Base-by-base conservation (phyloP, 345 rosid species). In the Diplotaxis tenuifolia region DNA sequence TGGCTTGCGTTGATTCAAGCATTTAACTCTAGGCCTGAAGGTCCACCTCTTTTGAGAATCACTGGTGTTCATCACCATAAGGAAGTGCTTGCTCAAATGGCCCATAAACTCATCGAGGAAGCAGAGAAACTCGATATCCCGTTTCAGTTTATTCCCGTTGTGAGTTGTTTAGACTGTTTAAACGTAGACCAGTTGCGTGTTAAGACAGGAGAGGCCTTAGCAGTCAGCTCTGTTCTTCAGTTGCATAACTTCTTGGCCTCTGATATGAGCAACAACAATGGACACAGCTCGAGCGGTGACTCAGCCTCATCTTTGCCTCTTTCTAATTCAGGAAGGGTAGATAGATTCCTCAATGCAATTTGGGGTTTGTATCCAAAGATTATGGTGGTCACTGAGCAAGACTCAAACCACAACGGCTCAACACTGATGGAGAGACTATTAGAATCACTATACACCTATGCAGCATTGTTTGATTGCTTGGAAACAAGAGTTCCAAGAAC, bases 21-120 rank as follows among this genome's bases (percentile, higher is more conserved):
- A 16, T 80, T 91, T 49, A 88, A 87, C 68, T 81, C 83, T 14
- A 84, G 97, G 81, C 85, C 92, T 11, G 98, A 86, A 72, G 98
- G 97, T n/a, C 98, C 95, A 1, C 98, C 98, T 0, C 97, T 91
- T 89, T 73, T 94, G 84, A 86, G 96, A 65, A 94, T 91, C 70
- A 94, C 98, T 0, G 95, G 92, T 62, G 86, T 91, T 73, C 95
- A 91, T 85, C 92, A 75, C 6, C 93, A 83, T 77, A 89, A 88
- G 79, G 91, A 86, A 82, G 90, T 89, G 2, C 77, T 94, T 71
- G 96, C 89, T 81, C 95, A 79, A 56, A 87, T 89, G 96, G 96
- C 95, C 68, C 93, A 78, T 76, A 83, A 79, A 42, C 85, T 94
- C 78, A 78, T 82, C 6, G 95, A 89, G 66, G 97, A 89, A 84